phyloP scores from a whole-genome alignment of 768 basidiomycete genomes.

The Tephrocybe sp. region DNA sequence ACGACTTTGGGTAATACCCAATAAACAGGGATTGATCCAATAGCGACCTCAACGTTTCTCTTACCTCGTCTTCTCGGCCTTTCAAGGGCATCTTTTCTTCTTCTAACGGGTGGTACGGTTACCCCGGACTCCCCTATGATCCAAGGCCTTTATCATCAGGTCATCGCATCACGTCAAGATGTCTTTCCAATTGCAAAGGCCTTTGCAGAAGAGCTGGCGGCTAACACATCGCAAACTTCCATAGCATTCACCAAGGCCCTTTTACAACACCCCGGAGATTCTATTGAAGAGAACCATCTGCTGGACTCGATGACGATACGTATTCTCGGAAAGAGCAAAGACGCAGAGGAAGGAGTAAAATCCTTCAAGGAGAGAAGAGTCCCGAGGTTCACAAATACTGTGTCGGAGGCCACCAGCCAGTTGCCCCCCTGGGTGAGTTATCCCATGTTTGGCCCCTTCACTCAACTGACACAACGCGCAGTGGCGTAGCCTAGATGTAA shows the following conservation, averaged over 20 bases:
- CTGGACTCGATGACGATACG: slow-evolving; percentile 51
- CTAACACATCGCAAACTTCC: slow-evolving; percentile 50
- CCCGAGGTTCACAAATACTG: slow-evolving; percentile 44
- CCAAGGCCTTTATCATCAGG: slow-evolving; percentile 43
- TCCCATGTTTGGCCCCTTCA: not conserved
- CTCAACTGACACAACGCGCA: not conserved
- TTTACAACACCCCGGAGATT: slow-evolving; percentile 49
- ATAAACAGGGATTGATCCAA: not conserved
- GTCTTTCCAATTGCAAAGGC: slow-evolving; percentile 53
- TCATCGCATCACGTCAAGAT: slow-evolving; percentile 47
- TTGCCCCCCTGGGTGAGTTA: slow-evolving; percentile 56
- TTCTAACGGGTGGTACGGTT: slow-evolving; percentile 47
- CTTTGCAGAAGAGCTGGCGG: slow-evolving; percentile 51
- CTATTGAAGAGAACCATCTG: slow-evolving; percentile 54
- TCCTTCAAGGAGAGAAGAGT: slow-evolving; percentile 50
- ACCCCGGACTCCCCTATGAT: slow-evolving; percentile 44
- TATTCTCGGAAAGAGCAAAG: slow-evolving; percentile 34
- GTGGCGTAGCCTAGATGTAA: slow-evolving; percentile 19
- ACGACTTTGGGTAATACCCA: not conserved
- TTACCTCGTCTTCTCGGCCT: slow-evolving; percentile 56
- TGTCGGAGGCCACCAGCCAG: slow-evolving; percentile 37
- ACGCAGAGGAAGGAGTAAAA: slow-evolving; percentile 46
- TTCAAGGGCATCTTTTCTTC: slow-evolving; percentile 50
- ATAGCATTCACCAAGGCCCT: slow-evolving; percentile 53
- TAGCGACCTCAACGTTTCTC: slow-evolving; percentile 45